Evolutionary conservation across 176 grass and related monocot genomes (phyloP), one percentile per base, ranked within the genome.

Genomic region (Tillandsia leiboldiana): DNA sequence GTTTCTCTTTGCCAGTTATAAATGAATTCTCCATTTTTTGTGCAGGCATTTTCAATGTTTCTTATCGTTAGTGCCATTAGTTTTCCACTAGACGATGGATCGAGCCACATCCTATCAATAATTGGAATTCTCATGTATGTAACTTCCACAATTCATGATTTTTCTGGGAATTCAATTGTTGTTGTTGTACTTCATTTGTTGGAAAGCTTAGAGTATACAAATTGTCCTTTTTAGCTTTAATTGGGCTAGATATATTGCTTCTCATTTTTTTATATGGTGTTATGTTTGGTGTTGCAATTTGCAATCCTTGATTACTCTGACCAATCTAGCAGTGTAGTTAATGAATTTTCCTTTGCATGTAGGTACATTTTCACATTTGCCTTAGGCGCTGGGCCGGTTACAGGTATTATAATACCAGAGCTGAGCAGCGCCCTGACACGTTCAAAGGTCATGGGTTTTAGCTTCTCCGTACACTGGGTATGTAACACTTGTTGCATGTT

Each of bases 321-420:
- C 18, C 26, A 33, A 33, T 75, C 52, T 65, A 28, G 28, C 12
- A 57, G 15, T 48, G 42, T 11, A 63, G 71, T n/a, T 50, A 67
- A 70, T 66, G 68, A 65, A 22, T 73, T 33, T 64, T 53, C 15
- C 75, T 83, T 84, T 79, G 2, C 53, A 66, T 66, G 64, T 74
- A 99, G 94, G 82, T 99, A 99, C 69, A 99, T 99, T 59, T 99
- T 99, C 69, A 73, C 87, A 65, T 99, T 93, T 73, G 82, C 94
- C 6, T 10, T 97, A 70, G 94, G 94, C 67, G 94, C 94, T 70
- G 89, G 89, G 14, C 94, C 89, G 27, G 89, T 99, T 80, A 99
- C 94, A 67, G 94, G 86, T 77, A 87, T 99, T 42, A 88, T 99
- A 64, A 93, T 99, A 77, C 94, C 94, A 65, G 89, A 99, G 69